Base-by-base conservation (phyloP, 1,139 yeast genomes). In the Pichia sp. region DNA sequence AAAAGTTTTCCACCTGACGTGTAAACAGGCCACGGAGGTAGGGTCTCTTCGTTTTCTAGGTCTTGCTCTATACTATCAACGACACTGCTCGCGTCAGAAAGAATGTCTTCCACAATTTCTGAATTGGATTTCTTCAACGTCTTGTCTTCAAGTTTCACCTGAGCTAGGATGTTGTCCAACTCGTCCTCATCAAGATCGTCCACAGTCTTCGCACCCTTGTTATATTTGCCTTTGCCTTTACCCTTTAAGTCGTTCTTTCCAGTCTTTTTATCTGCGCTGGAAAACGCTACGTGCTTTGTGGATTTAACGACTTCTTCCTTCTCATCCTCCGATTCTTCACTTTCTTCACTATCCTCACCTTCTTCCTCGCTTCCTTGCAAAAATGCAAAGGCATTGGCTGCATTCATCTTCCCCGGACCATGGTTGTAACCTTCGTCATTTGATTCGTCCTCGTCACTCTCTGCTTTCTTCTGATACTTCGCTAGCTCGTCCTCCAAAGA, bases 361-460 rank as follows among this genome's bases (percentile, higher is more conserved):
- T 63, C 70, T 1, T 71, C 75, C 1, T 68, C 73, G 4, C 70
- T 79, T 4, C 68, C 79, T 47, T 71, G 74, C 57, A 84, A 71
- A 52, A 82, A 68, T 2, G 80, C 79, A 71, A 83, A 84, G 2
- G 83, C 79, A 67, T 83, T 83, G 3, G 68, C 57, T 49, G 68
- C 71, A 19, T 53, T 56, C 7, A 54, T 52, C 16, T 47, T 54
- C 44, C 15, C 29, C 16, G 45, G 8, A 19, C 34, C 41, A 50
- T 45, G 6, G 30, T 43, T 8, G 49, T 19, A 15, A 45, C 52
- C 54, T 7, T 55, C 47, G 30, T 54, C 48, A 13, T 59, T 58
- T 13, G 56, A 62, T 3, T 53, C 54, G 2, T 52, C 64, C 16
- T 60, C 66, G 36, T 60, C 19, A 3, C 32, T 44, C 4, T 53